These are phyloP conservation scores for Phlebiopsis flavidoalba DNA, from an alignment of 768 basidiomycete species.

Conservation along the genomic window DNA sequence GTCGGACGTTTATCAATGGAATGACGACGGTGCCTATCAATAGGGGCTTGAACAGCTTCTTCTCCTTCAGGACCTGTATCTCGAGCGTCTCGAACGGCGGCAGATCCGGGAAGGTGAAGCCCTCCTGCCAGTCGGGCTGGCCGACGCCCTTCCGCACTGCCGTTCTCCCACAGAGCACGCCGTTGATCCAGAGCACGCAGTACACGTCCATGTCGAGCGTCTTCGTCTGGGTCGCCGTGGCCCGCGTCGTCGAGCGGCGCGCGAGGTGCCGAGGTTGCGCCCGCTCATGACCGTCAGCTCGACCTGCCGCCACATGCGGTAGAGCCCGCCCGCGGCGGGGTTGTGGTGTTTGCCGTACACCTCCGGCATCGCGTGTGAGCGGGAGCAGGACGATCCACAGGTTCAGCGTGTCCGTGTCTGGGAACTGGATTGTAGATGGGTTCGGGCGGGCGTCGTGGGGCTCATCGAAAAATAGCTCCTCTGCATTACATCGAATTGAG, in stretches of 20 bases:
- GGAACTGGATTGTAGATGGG: conserved; percentile 75
- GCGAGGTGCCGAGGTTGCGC: conserved; percentile 60
- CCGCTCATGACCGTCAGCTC: conserved; percentile 71
- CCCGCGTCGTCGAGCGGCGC: conserved; percentile 23
- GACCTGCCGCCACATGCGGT: conserved; percentile 85
- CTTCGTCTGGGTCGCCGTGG: conserved; percentile 29
- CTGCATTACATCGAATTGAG: background rate
- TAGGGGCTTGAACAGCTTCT: conserved; percentile 50
- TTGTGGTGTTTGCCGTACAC: conserved; percentile 60
- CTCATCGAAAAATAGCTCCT: conserved; percentile 62
- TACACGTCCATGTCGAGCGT: conserved; percentile 64
- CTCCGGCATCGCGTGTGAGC: conserved; percentile 78
- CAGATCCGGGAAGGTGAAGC: conserved; percentile 66
- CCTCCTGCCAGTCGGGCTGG: conserved; percentile 80
- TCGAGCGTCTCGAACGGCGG: conserved; percentile 74
- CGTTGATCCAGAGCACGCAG: conserved; percentile 75
- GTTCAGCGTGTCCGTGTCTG: conserved; percentile 54
- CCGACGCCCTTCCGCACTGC: conserved; percentile 64
- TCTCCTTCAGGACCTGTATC: conserved; percentile 66
- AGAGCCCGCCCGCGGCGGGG: conserved; percentile 64
- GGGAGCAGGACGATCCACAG: conserved; percentile 78
- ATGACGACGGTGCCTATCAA: conserved; percentile 61
- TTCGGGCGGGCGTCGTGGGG: conserved; percentile 43
- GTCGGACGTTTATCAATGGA: conserved; percentile 62
- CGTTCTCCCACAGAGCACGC: conserved; percentile 64